Percentiles rank a stretch among this genome's conserved stretches.
Evolutionary conservation across 768 basidiomycete species (phyloP).

Genomic region (Leucosporidium scottii): DNA sequence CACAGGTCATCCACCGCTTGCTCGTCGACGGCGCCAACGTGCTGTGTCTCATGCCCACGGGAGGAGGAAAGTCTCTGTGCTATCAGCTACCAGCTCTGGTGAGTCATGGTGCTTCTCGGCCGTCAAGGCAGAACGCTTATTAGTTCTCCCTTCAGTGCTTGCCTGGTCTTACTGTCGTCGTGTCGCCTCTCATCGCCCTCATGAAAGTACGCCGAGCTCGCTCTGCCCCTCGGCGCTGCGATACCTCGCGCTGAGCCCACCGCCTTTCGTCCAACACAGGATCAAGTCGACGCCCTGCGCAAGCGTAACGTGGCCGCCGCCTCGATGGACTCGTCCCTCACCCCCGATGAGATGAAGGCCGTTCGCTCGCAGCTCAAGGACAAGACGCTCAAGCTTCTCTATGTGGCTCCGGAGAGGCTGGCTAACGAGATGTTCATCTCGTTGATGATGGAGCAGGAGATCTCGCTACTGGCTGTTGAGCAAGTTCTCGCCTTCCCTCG

Average conservation of each 20-base stretch:
- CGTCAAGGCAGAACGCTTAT: not conserved
- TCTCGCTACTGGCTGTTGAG: conserved; percentile 51
- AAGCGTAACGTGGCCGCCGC: conserved; percentile 44
- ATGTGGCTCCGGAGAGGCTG: conserved; percentile 50
- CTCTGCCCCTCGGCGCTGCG: conserved; percentile 37
- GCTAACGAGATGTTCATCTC: conserved; percentile 49
- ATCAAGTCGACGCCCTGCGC: conserved; percentile 45
- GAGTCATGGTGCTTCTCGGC: not conserved
- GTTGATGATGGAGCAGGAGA: conserved; percentile 47
- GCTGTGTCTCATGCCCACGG: conserved; percentile 74
- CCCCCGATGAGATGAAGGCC: conserved; percentile 39
- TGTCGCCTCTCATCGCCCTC: conserved; percentile 79
- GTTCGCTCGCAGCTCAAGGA: conserved; percentile 45
- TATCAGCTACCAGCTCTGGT: conserved; percentile 76
- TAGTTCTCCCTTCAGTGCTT: conserved; percentile 39
- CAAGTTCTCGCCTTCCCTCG: not conserved
- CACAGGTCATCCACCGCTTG: conserved; percentile 44
- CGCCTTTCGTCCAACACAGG: conserved; percentile 13
- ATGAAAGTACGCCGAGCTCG: conserved; percentile 76
- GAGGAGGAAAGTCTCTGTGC: conserved; percentile 41
- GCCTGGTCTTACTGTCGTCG: conserved; percentile 74
- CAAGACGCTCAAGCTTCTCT: conserved; percentile 49
- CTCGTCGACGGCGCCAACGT: conserved; percentile 46
- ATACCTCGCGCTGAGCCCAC: no score
- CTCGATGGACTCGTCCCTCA: conserved; percentile 46